Evolutionary conservation across 768 basidiomycete genomes (phyloP).

Genomic region (Coprinopsis cinerea): DNA sequence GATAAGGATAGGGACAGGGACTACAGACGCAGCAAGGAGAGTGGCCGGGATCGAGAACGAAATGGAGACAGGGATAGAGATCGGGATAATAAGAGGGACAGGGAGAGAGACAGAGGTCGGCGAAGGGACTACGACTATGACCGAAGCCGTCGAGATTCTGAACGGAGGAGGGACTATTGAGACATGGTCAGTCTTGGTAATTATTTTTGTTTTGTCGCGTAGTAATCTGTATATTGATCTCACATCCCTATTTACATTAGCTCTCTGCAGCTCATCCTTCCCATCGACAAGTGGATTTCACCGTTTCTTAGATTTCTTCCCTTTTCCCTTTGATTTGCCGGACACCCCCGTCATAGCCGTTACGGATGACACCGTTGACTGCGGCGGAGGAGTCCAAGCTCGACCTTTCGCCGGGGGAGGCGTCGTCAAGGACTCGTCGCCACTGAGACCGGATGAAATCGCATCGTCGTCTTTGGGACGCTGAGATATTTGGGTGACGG

Average conservation of each 20-base stretch:
- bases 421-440: slow-evolving; percentile 26
- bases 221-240: background rate
- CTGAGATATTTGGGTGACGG: slow-evolving; percentile 4
- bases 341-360: background rate
- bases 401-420: slow-evolving; percentile 15
- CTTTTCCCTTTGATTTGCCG: slow-evolving; percentile 6
- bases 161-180: slow-evolving; percentile 12
- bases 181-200: background rate
- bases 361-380: slow-evolving; percentile 6
- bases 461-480: slow-evolving; percentile 22
- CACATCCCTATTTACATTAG: background rate
- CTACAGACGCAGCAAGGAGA: background rate
- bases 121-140: slow-evolving; percentile 3
- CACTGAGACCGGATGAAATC: slow-evolving; percentile 23
- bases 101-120: slow-evolving; percentile 1
- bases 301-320: slow-evolving; percentile 1
- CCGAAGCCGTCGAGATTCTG: slow-evolving; percentile 10
- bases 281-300: background rate
- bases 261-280: background rate
- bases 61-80: slow-evolving; percentile 11
- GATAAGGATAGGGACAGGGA: slow-evolving; percentile 13
- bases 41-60: slow-evolving; percentile 4
- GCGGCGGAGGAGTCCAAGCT: background rate
- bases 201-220: background rate
- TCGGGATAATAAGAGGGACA: background rate